A percentile compares a stretch with the other conserved stretches of the same genome.
Evolutionary conservation across 768 basidiomycete species (phyloP).

Genomic region (Lactarius deliciosus): DNA sequence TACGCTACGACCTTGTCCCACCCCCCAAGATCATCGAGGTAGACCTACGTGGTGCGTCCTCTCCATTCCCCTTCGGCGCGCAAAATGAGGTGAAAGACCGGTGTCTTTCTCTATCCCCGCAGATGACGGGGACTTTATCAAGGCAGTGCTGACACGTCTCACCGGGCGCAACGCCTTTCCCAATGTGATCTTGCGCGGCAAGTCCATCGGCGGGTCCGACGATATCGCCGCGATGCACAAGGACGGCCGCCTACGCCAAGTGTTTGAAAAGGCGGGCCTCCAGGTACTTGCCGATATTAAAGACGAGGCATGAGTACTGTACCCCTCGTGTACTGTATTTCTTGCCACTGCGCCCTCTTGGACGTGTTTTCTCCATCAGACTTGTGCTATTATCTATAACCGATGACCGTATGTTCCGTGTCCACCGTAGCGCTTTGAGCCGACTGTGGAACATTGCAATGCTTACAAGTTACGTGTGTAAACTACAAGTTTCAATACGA

Average conservation of each 20-base stretch:
- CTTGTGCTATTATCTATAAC: not conserved
- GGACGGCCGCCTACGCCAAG: constrained; percentile 42
- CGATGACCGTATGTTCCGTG: not conserved
- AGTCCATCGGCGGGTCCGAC: constrained; percentile 66
- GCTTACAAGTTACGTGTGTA: no score
- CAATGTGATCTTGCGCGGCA: constrained; percentile 65
- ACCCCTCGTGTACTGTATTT: constrained; percentile 3
- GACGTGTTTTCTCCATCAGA: not conserved
- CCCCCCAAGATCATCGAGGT: constrained; percentile 72
- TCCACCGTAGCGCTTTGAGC: not conserved
- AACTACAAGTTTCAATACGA: no score
- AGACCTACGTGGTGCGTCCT: constrained; percentile 58
- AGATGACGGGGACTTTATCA: constrained; percentile 66
- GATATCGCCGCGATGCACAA: constrained; percentile 53
- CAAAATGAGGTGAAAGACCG: not conserved
- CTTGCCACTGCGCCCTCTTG: not conserved
- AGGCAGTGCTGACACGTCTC: constrained; percentile 61
- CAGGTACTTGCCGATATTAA: constrained; percentile 19
- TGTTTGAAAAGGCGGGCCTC: constrained; percentile 52
- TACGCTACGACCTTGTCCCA: constrained; percentile 58
- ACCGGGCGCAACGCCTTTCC: constrained; percentile 73
- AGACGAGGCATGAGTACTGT: not conserved
- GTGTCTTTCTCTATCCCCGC: constrained; percentile 1
- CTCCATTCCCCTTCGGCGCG: constrained; percentile 2
- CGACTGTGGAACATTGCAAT: no score